Conservation (phyloP, 306 rosid species). For the Malus sieversii region DNA sequence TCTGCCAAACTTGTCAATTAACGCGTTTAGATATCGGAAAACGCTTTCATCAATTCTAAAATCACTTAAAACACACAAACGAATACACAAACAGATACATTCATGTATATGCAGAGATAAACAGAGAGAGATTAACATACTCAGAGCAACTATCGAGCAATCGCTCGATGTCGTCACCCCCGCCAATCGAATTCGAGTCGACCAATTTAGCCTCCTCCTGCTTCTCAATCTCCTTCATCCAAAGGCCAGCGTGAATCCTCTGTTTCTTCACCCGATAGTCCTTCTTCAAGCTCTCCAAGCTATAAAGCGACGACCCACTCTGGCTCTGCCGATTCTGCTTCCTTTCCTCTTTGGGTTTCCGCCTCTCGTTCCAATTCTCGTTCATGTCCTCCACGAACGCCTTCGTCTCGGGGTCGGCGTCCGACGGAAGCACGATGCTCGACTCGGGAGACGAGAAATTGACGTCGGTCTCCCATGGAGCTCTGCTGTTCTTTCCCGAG, state of each 20-base stretch:
- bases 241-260: constrained; percentile 75
- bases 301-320: constrained; percentile 42
- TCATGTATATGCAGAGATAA: background rate
- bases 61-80: no score
- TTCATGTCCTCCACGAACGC: constrained; percentile 90
- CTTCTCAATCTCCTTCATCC: constrained; percentile 94
- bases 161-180: constrained; percentile 69
- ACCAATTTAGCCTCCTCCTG: constrained; percentile 78
- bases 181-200: constrained; percentile 20
- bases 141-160: constrained; percentile 86
- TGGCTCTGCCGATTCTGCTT: constrained; percentile 13
- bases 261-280: constrained; percentile 88
- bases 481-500: constrained; percentile 33
- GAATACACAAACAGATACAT: background rate
- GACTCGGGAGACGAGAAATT: constrained; percentile 43
- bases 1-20: no score
- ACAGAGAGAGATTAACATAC: constrained; percentile 24
- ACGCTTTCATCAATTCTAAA: no score
- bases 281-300: constrained; percentile 74
- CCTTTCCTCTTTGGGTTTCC: constrained; percentile 35
- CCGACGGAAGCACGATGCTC: constrained; percentile 20
- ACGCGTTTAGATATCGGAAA: no score
- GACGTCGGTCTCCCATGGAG: constrained; percentile 83
- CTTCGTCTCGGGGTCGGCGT: constrained; percentile 63
- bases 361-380: constrained; percentile 71